A percentile compares a stretch with the other conserved stretches of the same genome.
These are phyloP conservation scores for Aspergillus latus DNA, from an alignment of 2,329 filamentous ascomycete species.

Conservation along the genomic window DNA sequence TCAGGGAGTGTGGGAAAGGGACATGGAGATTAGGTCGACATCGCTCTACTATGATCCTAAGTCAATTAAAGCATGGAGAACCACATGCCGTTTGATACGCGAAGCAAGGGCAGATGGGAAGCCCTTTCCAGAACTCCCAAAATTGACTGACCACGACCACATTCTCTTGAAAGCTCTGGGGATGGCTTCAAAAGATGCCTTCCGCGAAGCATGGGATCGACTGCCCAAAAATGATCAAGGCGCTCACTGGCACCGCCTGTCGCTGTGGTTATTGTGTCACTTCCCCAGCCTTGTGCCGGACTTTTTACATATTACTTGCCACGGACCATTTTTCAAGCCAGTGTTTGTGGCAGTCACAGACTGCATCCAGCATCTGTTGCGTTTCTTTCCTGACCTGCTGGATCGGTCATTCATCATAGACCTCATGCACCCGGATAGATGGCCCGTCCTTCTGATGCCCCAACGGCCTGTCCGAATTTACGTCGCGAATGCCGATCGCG, in stretches of 20 bases:
- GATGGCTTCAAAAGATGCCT: constrained; percentile 23
- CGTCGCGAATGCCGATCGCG: constrained; percentile 35
- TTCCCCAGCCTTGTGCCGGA: constrained; percentile 38
- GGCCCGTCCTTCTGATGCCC: constrained; percentile 34
- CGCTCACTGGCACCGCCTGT: constrained; percentile 44
- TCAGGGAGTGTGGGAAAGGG: constrained; percentile 20
- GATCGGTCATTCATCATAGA: constrained; percentile 30
- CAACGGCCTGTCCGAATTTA: constrained; percentile 48
- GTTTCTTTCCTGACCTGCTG: constrained; percentile 34
- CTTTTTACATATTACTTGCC: constrained; percentile 45
- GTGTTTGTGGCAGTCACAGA: constrained; percentile 46
- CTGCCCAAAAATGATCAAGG: constrained; percentile 24
- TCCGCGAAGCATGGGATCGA: constrained; percentile 31
- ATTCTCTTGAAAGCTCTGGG: constrained; percentile 25
- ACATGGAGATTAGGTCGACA: constrained; percentile 24
- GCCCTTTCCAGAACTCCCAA: background rate
- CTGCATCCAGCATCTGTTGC: constrained; percentile 47
- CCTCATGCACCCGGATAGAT: constrained; percentile 33
- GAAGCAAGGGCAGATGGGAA: constrained; percentile 22
- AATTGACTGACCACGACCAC: constrained; percentile 19
- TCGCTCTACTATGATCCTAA: constrained; percentile 19
- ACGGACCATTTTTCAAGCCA: constrained; percentile 33
- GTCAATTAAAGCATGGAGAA: constrained; percentile 23
- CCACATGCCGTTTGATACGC: constrained; percentile 25
- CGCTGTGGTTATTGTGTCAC: constrained; percentile 48